Evolutionary conservation across 768 basidiomycete genomes (phyloP), one percentile per base, ranked within the genome.

Genomic region (Pilatotrama ljubarskyi): DNA sequence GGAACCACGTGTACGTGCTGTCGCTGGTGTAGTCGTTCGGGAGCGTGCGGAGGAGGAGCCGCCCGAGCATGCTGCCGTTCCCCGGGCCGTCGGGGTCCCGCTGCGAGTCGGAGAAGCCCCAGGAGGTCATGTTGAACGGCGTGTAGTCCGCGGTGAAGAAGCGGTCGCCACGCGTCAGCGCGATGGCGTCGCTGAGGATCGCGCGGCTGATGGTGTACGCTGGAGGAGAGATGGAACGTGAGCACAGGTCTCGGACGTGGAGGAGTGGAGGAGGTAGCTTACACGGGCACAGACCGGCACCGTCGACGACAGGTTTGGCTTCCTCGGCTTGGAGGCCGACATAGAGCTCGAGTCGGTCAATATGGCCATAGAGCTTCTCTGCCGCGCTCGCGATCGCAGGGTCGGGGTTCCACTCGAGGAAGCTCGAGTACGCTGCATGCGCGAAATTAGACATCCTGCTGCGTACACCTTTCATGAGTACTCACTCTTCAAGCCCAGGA

Each of bases 261-360:
- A 25, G 61, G 32, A 49, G 20, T 26, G 29, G 40, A 13, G 11
- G 3, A n/a, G 24, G 37, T 7, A 13, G 64, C 75, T 51, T 66
- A 85, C 90, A 87, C 62, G 92, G 91, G 74, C 92, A 94, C 54
- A 94, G 81, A 55, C 92, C 92, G 53, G 92, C 89, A 51, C 92
- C 92, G 0, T 86, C 84, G 20, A 86, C 79, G 37, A 91, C 75
- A 13, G 84, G 87, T 69, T 93, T 94, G 1, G 85, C 75, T 35
- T 88, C 84, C 68, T 92, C 90, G 0, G 90, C 91, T 65, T 91
- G 87, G 22, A 93, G 76, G 49, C 91, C 88, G 48, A 87, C 86
- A 66, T 94, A 93, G 17, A 94, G 76, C 69, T 94, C 92, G 50
- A 94, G 79, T 61, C 84, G 79, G 24, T 94, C 80, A 55, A 93